phyloP scores from a whole-genome alignment of 768 basidiomycete genomes.

The Crassisporium funariophilum region DNA sequence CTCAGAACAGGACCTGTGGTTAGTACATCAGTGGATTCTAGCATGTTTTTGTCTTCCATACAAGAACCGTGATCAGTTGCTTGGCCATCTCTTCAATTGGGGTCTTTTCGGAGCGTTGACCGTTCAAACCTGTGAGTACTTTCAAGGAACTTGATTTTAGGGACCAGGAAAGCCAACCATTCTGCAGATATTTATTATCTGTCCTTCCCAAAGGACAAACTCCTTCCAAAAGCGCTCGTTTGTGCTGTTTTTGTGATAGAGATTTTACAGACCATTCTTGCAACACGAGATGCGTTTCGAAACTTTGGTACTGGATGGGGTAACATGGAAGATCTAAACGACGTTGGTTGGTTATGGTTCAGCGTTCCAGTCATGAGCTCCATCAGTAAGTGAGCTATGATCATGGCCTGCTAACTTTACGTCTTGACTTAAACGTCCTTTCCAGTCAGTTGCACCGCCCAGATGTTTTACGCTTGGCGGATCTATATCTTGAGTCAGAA shows the following conservation, averaged over 20 bases:
- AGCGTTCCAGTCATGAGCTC: slow-evolving; percentile 20
- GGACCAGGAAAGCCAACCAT: slow-evolving; percentile 42
- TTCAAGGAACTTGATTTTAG: slow-evolving; percentile 5
- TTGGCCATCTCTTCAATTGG: slow-evolving; percentile 1
- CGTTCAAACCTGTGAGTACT: neutral
- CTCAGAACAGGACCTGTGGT: too few species aligned
- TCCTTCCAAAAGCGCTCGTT: slow-evolving; percentile 15
- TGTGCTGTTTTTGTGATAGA: slow-evolving; percentile 18
- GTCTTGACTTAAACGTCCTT: too few species aligned
- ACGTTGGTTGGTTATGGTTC: slow-evolving; percentile 17
- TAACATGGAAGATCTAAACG: slow-evolving; percentile 11
- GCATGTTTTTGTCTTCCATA: too few species aligned
- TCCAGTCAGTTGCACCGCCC: slow-evolving; percentile 20
- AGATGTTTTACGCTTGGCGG: slow-evolving; percentile 27
- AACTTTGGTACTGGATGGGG: slow-evolving; percentile 21
- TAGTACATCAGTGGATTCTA: too few species aligned
- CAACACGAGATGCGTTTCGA: slow-evolving; percentile 17
- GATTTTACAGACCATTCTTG: slow-evolving; percentile 19
- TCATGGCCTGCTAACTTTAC: neutral
- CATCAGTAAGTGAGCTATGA: slow-evolving; percentile 6
- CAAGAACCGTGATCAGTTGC: too few species aligned
- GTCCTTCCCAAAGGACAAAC: slow-evolving; percentile 31
- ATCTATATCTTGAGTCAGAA: slow-evolving; percentile 19
- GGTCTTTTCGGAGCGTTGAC: slow-evolving; percentile 1
- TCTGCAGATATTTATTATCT: slow-evolving; percentile 37